These are phyloP conservation scores for Wickerhamomyces ciferrii DNA, from an alignment of 805 yeast species.

Conservation along the genomic window DNA sequence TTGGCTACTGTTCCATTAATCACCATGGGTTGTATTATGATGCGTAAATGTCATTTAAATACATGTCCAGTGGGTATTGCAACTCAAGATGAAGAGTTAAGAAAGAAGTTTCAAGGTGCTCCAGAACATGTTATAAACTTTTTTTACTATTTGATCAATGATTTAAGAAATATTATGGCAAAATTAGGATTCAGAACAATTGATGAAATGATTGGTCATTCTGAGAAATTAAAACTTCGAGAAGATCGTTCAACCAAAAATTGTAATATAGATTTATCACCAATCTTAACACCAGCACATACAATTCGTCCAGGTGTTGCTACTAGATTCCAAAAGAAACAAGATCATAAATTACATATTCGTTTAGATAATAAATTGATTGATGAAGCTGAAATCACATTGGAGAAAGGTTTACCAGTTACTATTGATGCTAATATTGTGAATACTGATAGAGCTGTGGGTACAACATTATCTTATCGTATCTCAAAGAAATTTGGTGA, in stretches of 20 bases:
- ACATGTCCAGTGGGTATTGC: conserved; percentile 99
- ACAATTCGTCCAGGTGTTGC: conserved; percentile 95
- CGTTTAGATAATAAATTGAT: conserved; percentile 93
- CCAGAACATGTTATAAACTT: conserved; percentile 98
- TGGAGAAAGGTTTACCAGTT: conserved; percentile 94
- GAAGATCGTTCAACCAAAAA: conserved; percentile 89
- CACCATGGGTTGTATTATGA: conserved; percentile 96
- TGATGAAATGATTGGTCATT: conserved; percentile 97
- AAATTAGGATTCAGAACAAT: conserved; percentile 90
- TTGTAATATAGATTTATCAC: conserved; percentile 85
- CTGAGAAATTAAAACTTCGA: conserved; percentile 83
- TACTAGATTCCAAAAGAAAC: conserved; percentile 85
- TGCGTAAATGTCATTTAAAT: conserved; percentile 90
- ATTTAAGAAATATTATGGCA: conserved; percentile 90
- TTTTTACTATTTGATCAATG: conserved; percentile 92
- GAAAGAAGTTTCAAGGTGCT: conserved; percentile 91
- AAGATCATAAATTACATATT: conserved; percentile 89
- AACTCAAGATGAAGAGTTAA: conserved; percentile 91
- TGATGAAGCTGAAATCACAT: conserved; percentile 93
- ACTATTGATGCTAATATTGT: conserved; percentile 89
- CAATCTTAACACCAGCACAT: conserved; percentile 95
- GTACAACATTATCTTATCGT: conserved; percentile 91
- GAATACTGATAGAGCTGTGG: conserved; percentile 95
- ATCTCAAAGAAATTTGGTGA: conserved; percentile 93
- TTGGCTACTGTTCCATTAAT: conserved; percentile 96